Evolutionary conservation across 2,329 filamentous ascomycete species (phyloP), one percentile per base, ranked within the genome.

Genomic region (Knufia petricola): DNA sequence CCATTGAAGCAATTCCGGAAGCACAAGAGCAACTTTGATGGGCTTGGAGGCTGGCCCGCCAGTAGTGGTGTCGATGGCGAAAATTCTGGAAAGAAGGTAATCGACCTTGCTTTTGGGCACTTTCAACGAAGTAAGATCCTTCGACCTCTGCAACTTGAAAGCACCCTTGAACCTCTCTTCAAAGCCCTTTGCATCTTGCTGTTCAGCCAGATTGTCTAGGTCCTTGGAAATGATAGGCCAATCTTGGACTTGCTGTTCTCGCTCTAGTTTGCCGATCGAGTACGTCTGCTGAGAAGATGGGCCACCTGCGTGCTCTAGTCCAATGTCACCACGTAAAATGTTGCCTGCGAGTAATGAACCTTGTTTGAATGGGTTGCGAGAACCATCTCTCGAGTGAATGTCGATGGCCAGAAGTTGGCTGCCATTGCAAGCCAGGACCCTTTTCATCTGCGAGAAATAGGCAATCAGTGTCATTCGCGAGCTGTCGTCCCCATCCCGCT

Each of bases 331-430:
- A 4, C 44, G 44, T 15, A 47, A 34, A 26, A 58, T 54, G 24
- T 55, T 58, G 15, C 56, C 49, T 21, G 55, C 32, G 9, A 58
- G 49, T 10, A 42, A 46, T 32, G 50, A 53, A 8, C 50, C 52
- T 12, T n/a, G 23, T 13, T 51, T 45, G 4, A 58, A 39, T 24
- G 52, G 15, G 20, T 42, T 42, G 59, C 41, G 64, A 54, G 15
- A 64, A 55, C 20, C 36, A 20, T 41, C 31, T 12, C 28, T 30
- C 6, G 63, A 58, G 32, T 59, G 64, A 39, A 73, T 54, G 49
- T 73, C 70, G 45, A 72, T 68, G 3, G 66, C 66, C 38, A 72
- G 56, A n/a, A 73, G 57, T 3, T 64, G 64, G 31, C 63, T 66
- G 38, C 66, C 65, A 42, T 64, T 64, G 15, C 62, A 62, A 10